Evolutionary conservation across 2,329 filamentous ascomycete genomes (phyloP).

Genomic region (Curvularia sp.): DNA sequence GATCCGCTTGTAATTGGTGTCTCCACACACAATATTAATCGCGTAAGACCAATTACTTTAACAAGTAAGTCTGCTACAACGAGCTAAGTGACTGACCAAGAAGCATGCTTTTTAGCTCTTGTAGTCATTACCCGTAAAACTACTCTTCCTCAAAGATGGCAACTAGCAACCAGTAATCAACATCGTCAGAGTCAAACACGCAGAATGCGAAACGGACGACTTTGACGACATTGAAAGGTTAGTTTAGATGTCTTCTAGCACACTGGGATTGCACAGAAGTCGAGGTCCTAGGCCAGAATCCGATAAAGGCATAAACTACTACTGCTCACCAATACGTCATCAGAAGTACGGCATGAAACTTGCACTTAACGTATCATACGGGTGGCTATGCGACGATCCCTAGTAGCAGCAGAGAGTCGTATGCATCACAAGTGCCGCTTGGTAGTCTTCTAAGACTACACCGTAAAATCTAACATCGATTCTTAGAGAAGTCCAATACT

Average conservation of each 20-base stretch:
- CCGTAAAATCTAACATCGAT: not conserved
- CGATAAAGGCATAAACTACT: not conserved
- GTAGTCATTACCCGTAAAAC: not conserved
- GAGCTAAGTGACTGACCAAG: not conserved
- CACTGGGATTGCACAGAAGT: not conserved
- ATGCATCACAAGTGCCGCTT: not conserved
- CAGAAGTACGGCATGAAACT: not conserved
- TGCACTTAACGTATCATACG: not conserved
- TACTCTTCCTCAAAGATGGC: not conserved
- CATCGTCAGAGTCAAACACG: not conserved
- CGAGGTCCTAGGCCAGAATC: not conserved
- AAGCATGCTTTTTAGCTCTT: not conserved
- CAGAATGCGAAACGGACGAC: not conserved
- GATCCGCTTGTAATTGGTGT: not conserved
- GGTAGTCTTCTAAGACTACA: not conserved
- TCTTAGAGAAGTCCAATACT: not conserved
- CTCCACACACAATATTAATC: not conserved
- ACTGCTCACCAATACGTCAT: not conserved
- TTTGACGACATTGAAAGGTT: not conserved
- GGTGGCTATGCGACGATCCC: not conserved
- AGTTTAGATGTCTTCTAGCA: not conserved
- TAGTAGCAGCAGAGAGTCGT: not conserved
- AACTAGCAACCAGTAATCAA: not conserved
- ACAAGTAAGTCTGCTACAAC: not conserved
- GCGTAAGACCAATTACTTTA: not conserved